These are phyloP conservation scores for Akanthomyces uredinophilus DNA, from an alignment of 2,329 filamentous ascomycete species.

Conservation along the genomic window DNA sequence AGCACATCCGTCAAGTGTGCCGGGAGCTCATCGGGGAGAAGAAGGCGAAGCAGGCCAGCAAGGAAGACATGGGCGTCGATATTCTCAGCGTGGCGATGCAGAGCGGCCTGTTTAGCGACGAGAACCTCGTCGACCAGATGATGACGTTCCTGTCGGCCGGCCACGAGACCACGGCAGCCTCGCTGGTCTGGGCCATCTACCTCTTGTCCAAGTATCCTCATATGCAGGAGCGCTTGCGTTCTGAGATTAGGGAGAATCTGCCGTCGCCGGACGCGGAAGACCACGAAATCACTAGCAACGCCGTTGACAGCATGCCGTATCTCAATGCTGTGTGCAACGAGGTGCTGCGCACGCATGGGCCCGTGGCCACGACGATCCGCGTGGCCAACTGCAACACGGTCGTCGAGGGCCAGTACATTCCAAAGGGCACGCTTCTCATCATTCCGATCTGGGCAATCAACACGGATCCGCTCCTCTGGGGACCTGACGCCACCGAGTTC, in stretches of 20 bases:
- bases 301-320: slow-evolving; percentile 16
- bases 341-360: slow-evolving; percentile 35
- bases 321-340: slow-evolving; percentile 63
- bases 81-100: background rate
- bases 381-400: slow-evolving; percentile 26
- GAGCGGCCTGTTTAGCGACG: background rate
- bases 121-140: background rate
- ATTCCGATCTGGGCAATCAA: slow-evolving; percentile 27
- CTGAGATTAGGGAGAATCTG: background rate
- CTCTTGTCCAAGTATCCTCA: background rate
- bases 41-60: too few species aligned
- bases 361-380: slow-evolving; percentile 28
- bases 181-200: slow-evolving; percentile 1
- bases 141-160: background rate
- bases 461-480: slow-evolving; percentile 30
- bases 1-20: slow-evolving; percentile 17
- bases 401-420: slow-evolving; percentile 29
- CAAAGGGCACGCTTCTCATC: slow-evolving; percentile 30
- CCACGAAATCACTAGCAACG: background rate
- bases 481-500: slow-evolving; percentile 29
- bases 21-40: background rate
- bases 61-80: background rate
- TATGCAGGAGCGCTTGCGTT: background rate
- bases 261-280: background rate
- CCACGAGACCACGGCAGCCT: background rate